Conservation (phyloP, 2,329 filamentous ascomycete genomes). For the Metarhizium robertsii region DNA sequence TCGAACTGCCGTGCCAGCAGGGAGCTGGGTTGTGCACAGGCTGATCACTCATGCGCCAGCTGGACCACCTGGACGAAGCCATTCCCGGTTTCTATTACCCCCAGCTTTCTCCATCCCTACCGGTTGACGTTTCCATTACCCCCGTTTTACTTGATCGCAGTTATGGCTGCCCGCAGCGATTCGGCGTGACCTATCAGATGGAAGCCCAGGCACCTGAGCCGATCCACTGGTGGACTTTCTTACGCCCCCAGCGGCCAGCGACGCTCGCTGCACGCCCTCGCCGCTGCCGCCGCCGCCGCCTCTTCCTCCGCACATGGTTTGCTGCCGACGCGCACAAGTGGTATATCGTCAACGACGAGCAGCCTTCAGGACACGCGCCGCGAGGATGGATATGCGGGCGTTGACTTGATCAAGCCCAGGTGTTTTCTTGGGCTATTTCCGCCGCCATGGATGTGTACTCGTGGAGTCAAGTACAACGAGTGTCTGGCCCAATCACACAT, state of each 20-base stretch:
- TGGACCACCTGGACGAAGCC: background rate
- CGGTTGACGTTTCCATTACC: conserved; percentile 23
- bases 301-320: background rate
- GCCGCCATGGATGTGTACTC: no score
- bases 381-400: background rate
- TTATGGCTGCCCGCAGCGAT: background rate
- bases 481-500: no score
- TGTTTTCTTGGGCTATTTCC: no score
- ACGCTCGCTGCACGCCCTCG: background rate
- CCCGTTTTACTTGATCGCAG: conserved; percentile 28
- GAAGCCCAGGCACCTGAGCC: background rate
- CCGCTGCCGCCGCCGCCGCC: background rate
- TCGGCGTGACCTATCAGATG: background rate
- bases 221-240: background rate
- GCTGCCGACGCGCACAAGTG: background rate
- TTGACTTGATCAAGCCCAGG: background rate
- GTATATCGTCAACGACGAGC: background rate
- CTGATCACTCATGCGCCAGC: background rate
- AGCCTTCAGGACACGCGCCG: background rate
- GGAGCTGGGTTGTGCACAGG: background rate
- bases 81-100: conserved; percentile 24
- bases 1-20: background rate
- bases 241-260: background rate
- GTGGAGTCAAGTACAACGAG: no score
- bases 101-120: conserved; percentile 19